These are phyloP conservation scores for Pseudomonodictys pantanalensis DNA, from an alignment of 495 filamentous ascomycete genomes.

Conservation along the genomic window DNA sequence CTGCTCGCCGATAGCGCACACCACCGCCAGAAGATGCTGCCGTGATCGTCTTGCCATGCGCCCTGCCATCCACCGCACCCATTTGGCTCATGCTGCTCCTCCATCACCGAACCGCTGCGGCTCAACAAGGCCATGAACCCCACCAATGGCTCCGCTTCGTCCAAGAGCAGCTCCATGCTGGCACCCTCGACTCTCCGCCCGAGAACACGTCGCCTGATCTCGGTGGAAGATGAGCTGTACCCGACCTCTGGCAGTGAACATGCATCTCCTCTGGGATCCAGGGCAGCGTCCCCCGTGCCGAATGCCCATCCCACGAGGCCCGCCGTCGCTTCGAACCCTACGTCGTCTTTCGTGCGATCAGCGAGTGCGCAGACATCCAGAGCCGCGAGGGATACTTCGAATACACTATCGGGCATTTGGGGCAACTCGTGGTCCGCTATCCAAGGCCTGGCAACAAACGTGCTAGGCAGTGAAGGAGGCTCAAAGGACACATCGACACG, in stretches of 20 bases:
- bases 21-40: conserved; percentile 19
- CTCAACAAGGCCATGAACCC: conserved; percentile 33
- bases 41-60: conserved; percentile 30
- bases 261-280: conserved; percentile 36
- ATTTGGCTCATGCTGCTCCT: conserved; percentile 32
- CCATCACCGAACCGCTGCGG: conserved; percentile 20
- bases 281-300: conserved; percentile 40
- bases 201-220: conserved; percentile 40
- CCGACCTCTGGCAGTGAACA: conserved; percentile 12
- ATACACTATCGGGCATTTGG: conserved; percentile 32
- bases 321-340: conserved; percentile 10
- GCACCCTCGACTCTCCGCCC: conserved; percentile 38
- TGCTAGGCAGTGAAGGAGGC: conserved; percentile 42
- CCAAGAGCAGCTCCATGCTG: conserved; percentile 32
- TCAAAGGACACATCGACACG: conserved; percentile 36
- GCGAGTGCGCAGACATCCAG: conserved; percentile 13
- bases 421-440: conserved; percentile 44
- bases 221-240: conserved; percentile 40
- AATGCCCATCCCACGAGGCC: conserved; percentile 32
- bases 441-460: conserved; percentile 44
- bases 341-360: conserved; percentile 14
- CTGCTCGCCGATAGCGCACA: neutral
- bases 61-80: conserved; percentile 11
- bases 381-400: conserved; percentile 3
- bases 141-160: conserved; percentile 31